These are phyloP conservation scores for Saturnispora kantuleensis DNA, from an alignment of 805 yeast genomes.

Conservation along the genomic window DNA sequence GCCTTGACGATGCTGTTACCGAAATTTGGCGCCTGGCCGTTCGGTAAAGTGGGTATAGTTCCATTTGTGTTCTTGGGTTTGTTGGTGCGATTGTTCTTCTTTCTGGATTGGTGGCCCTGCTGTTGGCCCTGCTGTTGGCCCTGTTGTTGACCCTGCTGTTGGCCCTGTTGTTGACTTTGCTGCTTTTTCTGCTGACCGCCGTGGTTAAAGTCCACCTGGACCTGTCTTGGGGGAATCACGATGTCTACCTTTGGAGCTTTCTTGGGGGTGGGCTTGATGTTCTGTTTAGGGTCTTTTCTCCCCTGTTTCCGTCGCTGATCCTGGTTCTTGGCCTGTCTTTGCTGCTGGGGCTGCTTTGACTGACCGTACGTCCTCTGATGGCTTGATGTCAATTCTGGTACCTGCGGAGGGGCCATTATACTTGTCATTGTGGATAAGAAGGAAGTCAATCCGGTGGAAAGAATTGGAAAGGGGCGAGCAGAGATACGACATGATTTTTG, in stretches of 20 bases:
- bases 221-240: constrained; percentile 24
- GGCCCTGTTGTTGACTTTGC: constrained; percentile 6
- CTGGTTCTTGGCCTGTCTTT: neutral
- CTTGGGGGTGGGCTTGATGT: neutral
- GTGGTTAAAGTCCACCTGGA: constrained; percentile 14
- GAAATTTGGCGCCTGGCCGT: constrained; percentile 13
- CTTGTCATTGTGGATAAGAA: constrained; percentile 2
- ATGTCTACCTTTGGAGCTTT: constrained; percentile 4
- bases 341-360: neutral
- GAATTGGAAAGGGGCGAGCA: no score
- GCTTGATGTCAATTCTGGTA: neutral
- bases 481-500: neutral
- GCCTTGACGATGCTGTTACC: constrained; percentile 6
- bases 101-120: neutral
- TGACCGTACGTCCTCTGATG: neutral
- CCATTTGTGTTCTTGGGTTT: constrained; percentile 3
- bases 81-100: constrained; percentile 9
- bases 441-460: neutral
- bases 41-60: constrained; percentile 8
- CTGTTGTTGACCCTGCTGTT: constrained; percentile 9
- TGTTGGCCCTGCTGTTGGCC: neutral
- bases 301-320: constrained; percentile 1
- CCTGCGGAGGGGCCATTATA: constrained; percentile 2
- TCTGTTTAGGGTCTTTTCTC: neutral
- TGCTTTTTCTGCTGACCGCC: constrained; percentile 2